phyloP scores from a whole-genome alignment of 2,329 filamentous ascomycete species.

The Colletotrichum truncatum region DNA sequence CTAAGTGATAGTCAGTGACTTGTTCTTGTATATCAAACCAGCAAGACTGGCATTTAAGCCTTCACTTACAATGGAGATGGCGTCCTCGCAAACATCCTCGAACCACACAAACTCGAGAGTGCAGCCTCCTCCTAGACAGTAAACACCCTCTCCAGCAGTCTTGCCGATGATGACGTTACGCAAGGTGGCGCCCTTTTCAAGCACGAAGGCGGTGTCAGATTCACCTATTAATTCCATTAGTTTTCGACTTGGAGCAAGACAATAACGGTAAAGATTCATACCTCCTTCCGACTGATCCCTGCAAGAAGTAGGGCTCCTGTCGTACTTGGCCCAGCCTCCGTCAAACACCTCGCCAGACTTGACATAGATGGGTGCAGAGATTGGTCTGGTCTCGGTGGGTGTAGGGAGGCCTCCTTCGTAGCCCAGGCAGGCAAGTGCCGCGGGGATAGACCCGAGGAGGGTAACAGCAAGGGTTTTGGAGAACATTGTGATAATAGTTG shows the following conservation, averaged over 20 bases:
- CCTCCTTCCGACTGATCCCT: constrained; percentile 49
- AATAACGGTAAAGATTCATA: background rate
- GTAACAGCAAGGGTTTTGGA: background rate
- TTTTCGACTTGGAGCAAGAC: no score
- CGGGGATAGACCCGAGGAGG: background rate
- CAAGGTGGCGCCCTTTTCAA: constrained; percentile 51
- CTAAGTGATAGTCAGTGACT: background rate
- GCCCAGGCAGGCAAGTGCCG: constrained; percentile 36
- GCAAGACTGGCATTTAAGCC: no score
- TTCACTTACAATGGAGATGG: constrained; percentile 33
- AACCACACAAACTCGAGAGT: constrained; percentile 38
- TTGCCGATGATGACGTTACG: constrained; percentile 57
- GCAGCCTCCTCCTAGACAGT: constrained; percentile 37
- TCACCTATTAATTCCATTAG: constrained; percentile 35
- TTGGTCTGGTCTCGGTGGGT: constrained; percentile 37
- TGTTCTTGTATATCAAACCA: no score
- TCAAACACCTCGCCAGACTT: constrained; percentile 39
- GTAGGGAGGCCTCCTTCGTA: constrained; percentile 42
- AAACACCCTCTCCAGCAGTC: constrained; percentile 36
- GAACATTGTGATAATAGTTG: background rate
- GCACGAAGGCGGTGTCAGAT: constrained; percentile 53
- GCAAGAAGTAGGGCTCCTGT: constrained; percentile 47
- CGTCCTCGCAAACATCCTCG: constrained; percentile 37
- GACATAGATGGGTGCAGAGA: constrained; percentile 41
- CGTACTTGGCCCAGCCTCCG: constrained; percentile 42